phyloP scores from a whole-genome alignment of 139 green algal genomes.

The Chlorella sp. region DNA sequence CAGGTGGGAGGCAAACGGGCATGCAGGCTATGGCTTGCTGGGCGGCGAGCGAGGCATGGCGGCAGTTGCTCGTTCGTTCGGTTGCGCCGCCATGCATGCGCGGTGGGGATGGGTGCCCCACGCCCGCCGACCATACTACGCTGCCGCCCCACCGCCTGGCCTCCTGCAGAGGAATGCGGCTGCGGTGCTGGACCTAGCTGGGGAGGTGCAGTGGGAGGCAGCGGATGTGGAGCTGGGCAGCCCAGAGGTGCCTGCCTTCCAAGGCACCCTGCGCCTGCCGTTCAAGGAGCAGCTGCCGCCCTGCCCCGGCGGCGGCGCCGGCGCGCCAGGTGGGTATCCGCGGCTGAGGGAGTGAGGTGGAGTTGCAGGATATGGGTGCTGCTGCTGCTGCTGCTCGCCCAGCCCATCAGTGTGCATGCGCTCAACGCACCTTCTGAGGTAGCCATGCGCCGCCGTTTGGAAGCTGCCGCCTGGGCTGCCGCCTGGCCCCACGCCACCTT shows the following conservation, averaged over 20 bases:
- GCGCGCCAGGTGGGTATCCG: not conserved
- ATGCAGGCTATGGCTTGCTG: no score
- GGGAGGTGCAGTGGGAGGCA: not conserved
- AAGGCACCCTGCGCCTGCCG: not conserved
- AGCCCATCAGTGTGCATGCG: no score
- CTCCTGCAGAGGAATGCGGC: not conserved
- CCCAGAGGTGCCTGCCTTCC: not conserved
- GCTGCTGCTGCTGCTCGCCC: no score
- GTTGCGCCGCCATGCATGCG: no score
- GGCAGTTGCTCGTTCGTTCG: not conserved
- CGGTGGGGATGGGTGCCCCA: no score
- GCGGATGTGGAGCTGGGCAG: not conserved
- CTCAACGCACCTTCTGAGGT: no score
- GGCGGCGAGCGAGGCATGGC: no score
- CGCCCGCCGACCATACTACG: no score
- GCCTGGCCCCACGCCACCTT: no score
- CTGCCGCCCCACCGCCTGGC: not conserved
- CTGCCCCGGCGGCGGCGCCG: not conserved
- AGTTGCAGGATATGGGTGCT: no score
- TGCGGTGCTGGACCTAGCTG: not conserved
- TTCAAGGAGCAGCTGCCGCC: not conserved
- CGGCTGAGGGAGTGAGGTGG: no score
- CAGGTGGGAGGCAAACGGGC: not conserved
- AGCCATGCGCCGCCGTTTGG: no score
- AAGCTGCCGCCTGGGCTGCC: not conserved